phyloP scores from a whole-genome alignment of 2,329 filamentous ascomycete species.

The Hawksworthiomyces lignivorus region DNA sequence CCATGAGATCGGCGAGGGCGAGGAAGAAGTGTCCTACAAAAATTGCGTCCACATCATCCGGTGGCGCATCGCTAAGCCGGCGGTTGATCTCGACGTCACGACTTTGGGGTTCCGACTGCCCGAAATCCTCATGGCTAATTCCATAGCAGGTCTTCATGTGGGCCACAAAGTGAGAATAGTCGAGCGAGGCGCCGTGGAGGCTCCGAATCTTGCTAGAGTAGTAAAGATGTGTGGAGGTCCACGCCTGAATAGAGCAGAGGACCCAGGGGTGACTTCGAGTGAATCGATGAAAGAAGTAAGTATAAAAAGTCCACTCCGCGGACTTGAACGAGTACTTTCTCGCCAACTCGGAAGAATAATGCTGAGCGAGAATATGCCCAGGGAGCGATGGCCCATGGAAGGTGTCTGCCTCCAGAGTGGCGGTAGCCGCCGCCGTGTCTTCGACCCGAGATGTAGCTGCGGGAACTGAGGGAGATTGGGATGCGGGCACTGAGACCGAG shows the following conservation, averaged over 20 bases:
- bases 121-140: neutral
- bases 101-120: neutral
- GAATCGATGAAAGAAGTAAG: conserved; percentile 4
- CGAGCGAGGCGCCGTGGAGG: neutral
- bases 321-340: conserved; percentile 6
- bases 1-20: conserved; percentile 1
- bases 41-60: neutral
- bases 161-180: neutral
- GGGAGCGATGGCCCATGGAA: neutral
- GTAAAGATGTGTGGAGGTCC: conserved; percentile 1
- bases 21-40: conserved; percentile 5
- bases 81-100: neutral
- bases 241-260: conserved; percentile 1
- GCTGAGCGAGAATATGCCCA: neutral
- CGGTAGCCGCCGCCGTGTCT: neutral
- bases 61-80: neutral
- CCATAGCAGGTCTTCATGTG: neutral
- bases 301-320: conserved; percentile 1
- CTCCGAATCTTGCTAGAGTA: neutral
- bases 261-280: conserved; percentile 1
- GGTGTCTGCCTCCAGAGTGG: neutral
- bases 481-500: too few relatives aligned
- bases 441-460: neutral
- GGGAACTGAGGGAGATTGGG: neutral
- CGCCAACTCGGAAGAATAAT: neutral